Evolutionary conservation across 495 filamentous ascomycete genomes (phyloP).

Genomic region (Aspergillus sparsus): DNA sequence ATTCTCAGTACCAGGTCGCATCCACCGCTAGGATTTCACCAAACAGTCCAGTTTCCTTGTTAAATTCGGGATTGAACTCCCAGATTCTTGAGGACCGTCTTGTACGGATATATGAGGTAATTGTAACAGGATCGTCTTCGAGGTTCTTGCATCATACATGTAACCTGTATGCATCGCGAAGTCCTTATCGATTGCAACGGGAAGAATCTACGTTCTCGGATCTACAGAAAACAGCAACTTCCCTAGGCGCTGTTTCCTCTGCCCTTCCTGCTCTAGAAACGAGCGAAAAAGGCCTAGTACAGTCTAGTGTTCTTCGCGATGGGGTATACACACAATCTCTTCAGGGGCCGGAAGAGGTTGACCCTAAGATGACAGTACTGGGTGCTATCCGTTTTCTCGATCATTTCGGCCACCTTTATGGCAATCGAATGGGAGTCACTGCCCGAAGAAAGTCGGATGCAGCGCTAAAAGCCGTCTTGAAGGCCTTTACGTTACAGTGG

Average conservation of each 20-base stretch:
- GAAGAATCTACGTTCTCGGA: background rate
- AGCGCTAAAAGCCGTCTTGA: slow-evolving; percentile 24
- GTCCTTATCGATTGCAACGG: slow-evolving; percentile 23
- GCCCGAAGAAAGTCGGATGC: slow-evolving; percentile 21
- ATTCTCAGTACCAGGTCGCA: background rate
- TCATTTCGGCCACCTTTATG: slow-evolving; percentile 32
- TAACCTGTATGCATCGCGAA: slow-evolving; percentile 24
- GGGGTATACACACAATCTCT: too few species aligned
- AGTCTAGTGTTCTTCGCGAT: too few species aligned
- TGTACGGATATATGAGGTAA: slow-evolving; percentile 23
- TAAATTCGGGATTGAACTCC: slow-evolving; percentile 29
- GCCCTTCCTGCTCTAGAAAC: background rate
- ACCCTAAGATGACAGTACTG: slow-evolving; percentile 16
- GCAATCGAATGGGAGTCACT: slow-evolving; percentile 20
- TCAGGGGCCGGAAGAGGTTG: background rate
- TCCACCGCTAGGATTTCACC: slow-evolving; percentile 5
- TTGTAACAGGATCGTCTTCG: slow-evolving; percentile 25
- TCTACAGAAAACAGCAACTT: background rate
- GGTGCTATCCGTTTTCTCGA: slow-evolving; percentile 31
- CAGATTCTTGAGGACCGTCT: slow-evolving; percentile 25
- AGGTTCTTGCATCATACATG: slow-evolving; percentile 29
- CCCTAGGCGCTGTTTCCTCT: background rate
- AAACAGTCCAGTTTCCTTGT: slow-evolving; percentile 26
- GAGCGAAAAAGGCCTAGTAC: background rate
- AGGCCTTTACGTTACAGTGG: slow-evolving; percentile 32